Evolutionary conservation across 148 eudicot species (phyloP), one percentile per base, ranked within the genome.

Genomic region (Chenopodium album): DNA sequence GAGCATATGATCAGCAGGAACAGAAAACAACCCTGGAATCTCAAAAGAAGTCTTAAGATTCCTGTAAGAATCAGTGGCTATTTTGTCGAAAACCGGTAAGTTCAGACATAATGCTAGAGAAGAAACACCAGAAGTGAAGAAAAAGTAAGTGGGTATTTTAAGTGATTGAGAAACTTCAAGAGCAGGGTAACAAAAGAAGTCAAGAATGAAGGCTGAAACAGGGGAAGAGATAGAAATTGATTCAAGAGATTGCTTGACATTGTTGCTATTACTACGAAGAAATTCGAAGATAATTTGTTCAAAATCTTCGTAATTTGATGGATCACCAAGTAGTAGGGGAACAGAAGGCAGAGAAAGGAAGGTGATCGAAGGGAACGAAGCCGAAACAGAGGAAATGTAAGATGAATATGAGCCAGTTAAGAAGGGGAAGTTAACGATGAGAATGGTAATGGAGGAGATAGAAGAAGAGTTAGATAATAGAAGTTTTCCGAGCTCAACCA

Each of bases 401-500:
- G 86, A 63, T 2, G n/a, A 82, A 73, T 1, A 41, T 4, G 29
- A 84, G 81, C 79, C 71, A 26, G 68, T 84, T 76, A 37, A 82
- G 0, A 29, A 78, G 2, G 87, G 85, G 11, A 87, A 79, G 31
- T 80, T 63, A 7, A 79, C 52, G 34, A 75, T 78, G 80, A 88
- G 84, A 85, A 90, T 84, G 22, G 77, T 63, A 44, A 87, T 80
- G 82, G 87, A 82, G 79, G 81, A 77, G 4, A 37, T 37, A 37
- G 85, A 87, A 9, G 81, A 84, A 67, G 83, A 76, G 81, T 80
- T 89, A 73, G 52, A 37, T 54, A 67, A 76, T 52, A 85, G 75
- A 13, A 82, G 80, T 41, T 89, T 92, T 0, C 83, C 94, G 2
- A 92, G 90, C 82, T 92, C 90, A 64, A 90, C 90, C 91, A 90